Evolutionary conservation across 2,329 filamentous ascomycete species (phyloP), one percentile per base, ranked within the genome.

Genomic region (Colletotrichum magnum): DNA sequence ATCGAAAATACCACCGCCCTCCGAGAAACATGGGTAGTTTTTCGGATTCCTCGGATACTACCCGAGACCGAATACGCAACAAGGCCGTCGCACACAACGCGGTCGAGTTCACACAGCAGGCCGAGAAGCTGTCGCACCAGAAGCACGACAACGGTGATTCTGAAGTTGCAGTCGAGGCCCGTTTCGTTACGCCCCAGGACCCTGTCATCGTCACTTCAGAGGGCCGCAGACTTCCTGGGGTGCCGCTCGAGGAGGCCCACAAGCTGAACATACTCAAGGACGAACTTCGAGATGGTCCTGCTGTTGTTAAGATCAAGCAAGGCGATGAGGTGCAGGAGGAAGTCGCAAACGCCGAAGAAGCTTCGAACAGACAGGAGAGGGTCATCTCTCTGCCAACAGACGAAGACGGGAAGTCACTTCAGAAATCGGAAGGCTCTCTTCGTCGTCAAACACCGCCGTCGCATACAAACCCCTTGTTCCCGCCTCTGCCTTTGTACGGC

Each of bases 401-500:
- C 21, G 70, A 76, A 32, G 80, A 83, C 63, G 79, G 77, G 60
- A 76, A 77, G 32, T 73, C 77, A 6, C 73, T 82, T 64, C 77
- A 85, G 69, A 83, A 83, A 63, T 82, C 85, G 4, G 85, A 84
- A 26, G 83, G 79, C 13, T 84, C 84, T 16, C 73, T 89, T 18
- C 79, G 80, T 51, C 81, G 77, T 67, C 77, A 85, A 15, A 86
- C 85, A 80, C 90, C 92, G 0, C 89, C 90, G 1, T 90, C 90
- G 7, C 87, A 89, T 72, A 95, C 93, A 2, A 91, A 95, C 73
- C 92, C 93, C 3, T 82, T 97, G 5, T 98, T 98, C 73, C 94
- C 94, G 6, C 93, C 94, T 2, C 80, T 97, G 9, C 94, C 94
- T 0, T 83, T 94, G 1, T 97, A 97, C 74, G 93, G 93, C 0